Evolutionary conservation across 192 early-diverging fungal species (phyloP).

Genomic region (Globomyces pollinis-pini): DNA sequence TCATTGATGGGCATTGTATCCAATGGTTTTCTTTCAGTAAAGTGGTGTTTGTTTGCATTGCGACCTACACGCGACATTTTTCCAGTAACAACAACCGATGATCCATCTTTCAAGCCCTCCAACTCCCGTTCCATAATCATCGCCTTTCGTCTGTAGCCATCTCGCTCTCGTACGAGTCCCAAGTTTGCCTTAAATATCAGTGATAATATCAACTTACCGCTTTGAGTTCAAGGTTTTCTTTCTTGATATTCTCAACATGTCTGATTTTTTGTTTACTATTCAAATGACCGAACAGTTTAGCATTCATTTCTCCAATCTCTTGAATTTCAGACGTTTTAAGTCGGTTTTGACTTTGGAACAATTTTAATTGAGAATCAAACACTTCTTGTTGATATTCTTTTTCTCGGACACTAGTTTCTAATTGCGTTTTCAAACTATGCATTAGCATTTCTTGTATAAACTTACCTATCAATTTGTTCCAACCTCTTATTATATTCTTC

Average conservation of each 20-base stretch:
- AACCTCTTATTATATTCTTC: background rate
- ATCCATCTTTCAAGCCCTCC: background rate
- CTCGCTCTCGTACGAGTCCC: background rate
- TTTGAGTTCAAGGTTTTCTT: slow-evolving; percentile 37
- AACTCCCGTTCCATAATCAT: slow-evolving; percentile 1
- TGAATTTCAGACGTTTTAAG: slow-evolving; percentile 27
- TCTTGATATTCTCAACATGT: slow-evolving; percentile 32
- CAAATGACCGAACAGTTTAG: slow-evolving; percentile 37
- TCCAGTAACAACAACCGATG: background rate
- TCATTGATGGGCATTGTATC: too few relatives aligned
- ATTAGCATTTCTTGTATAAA: too few relatives aligned
- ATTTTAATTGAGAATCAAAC: slow-evolving; percentile 14
- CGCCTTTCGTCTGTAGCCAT: background rate
- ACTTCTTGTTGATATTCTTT: background rate
- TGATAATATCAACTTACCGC: slow-evolving; percentile 12
- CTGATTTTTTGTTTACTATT: slow-evolving; percentile 41
- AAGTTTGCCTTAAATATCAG: slow-evolving; percentile 3
- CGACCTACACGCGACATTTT: background rate
- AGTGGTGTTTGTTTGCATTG: background rate
- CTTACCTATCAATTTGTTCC: background rate
- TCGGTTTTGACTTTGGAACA: slow-evolving; percentile 11
- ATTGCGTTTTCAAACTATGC: background rate
- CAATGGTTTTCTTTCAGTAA: background rate
- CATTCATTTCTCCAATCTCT: slow-evolving; percentile 29
- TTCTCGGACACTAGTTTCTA: background rate